These are phyloP conservation scores for Lentinula sp. DNA, from an alignment of 768 basidiomycete genomes.

Conservation along the genomic window DNA sequence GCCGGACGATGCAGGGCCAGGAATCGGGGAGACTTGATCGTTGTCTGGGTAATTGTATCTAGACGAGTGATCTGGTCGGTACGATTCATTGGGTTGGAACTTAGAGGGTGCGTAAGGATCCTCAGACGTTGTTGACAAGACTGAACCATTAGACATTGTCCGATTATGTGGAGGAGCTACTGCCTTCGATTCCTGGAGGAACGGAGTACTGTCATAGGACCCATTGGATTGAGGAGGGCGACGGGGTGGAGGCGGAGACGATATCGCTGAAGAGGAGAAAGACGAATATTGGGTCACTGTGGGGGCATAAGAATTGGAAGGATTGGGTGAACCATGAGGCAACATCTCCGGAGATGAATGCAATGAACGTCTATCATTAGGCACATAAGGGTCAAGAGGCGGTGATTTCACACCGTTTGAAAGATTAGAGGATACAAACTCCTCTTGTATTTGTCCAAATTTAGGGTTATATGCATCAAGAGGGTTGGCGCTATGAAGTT, in stretches of 20 bases:
- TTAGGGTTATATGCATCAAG: not conserved
- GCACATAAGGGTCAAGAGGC: not conserved
- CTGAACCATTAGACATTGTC: slow-evolving; percentile 41
- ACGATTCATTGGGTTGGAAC: slow-evolving; percentile 19
- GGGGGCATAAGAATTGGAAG: not conserved
- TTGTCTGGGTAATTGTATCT: slow-evolving; percentile 18
- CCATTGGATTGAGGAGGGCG: not conserved
- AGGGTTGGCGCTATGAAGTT: not conserved
- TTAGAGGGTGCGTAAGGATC: slow-evolving; percentile 28
- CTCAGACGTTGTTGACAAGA: slow-evolving; percentile 27
- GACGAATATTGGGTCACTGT: not conserved
- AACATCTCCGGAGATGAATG: not conserved
- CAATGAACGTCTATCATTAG: not conserved
- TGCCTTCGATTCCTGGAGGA: slow-evolving; percentile 7
- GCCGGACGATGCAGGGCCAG: slow-evolving; percentile 6
- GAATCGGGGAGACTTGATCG: slow-evolving; percentile 8
- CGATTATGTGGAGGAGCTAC: slow-evolving; percentile 21
- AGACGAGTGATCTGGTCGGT: slow-evolving; percentile 19
- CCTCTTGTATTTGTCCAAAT: not conserved
- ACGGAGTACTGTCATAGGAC: slow-evolving; percentile 1
- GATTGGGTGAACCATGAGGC: not conserved
- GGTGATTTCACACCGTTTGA: not conserved
- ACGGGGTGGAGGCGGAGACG: not conserved
- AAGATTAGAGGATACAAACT: not conserved
- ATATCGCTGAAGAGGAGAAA: not conserved